Conservation (phyloP, 257 asterid species). For the Solanum habrochaites region DNA sequence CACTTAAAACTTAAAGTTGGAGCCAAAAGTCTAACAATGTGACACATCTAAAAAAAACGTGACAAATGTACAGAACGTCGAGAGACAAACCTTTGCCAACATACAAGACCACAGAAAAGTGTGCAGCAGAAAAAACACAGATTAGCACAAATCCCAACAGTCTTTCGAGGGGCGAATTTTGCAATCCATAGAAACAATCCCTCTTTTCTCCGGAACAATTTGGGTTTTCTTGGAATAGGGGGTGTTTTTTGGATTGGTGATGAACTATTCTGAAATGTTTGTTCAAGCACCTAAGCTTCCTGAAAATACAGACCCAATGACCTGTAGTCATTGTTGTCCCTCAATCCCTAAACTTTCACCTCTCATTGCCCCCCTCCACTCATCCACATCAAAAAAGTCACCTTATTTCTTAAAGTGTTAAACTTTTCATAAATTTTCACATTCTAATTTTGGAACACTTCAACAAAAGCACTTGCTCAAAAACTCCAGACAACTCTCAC, state of each 20-base stretch:
- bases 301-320: slow-evolving; percentile 95
- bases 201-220: slow-evolving; percentile 85
- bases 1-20: neutral
- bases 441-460: neutral
- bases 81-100: slow-evolving; percentile 60
- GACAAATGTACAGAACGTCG: neutral
- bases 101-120: slow-evolving; percentile 60
- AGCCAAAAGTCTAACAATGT: neutral
- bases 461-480: neutral
- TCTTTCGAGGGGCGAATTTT: slow-evolving; percentile 73
- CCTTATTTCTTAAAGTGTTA: neutral
- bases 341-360: slow-evolving; percentile 28
- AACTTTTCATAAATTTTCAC: neutral
- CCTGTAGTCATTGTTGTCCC: slow-evolving; percentile 69
- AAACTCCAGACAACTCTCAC: neutral
- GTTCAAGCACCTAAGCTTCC: slow-evolving; percentile 92
- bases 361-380: slow-evolving; percentile 21
- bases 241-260: slow-evolving; percentile 54
- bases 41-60: neutral
- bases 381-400: slow-evolving; percentile 3
- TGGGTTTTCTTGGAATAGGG: slow-evolving; percentile 54
- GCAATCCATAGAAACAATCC: slow-evolving; percentile 58
- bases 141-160: slow-evolving; percentile 92
- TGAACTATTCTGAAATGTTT: slow-evolving; percentile 20
- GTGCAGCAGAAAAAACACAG: slow-evolving; percentile 56